phyloP scores from a whole-genome alignment of 768 basidiomycete species.

The Tylopilus vinaceipallidus region DNA sequence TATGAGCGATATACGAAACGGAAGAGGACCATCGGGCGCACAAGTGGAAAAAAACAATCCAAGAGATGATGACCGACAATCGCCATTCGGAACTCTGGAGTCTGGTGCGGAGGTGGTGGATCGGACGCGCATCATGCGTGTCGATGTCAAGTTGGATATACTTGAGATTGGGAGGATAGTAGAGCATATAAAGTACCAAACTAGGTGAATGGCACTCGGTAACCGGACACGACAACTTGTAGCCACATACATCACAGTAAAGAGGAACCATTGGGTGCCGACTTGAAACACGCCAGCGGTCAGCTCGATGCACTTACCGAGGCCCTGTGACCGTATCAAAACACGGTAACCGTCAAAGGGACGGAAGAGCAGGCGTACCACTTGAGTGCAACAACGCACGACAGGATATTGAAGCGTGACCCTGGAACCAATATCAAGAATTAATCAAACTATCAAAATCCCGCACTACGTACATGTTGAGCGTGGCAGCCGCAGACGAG shows the following conservation, averaged over 20 bases:
- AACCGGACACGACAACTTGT: background rate
- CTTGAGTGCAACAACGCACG: constrained; percentile 73
- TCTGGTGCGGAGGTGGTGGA: constrained; percentile 43
- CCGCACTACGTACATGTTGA: constrained; percentile 64
- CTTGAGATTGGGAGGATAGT: constrained; percentile 86
- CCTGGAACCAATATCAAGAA: constrained; percentile 39
- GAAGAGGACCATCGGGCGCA: constrained; percentile 36
- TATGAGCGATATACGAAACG: background rate
- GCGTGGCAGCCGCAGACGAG: constrained; percentile 75
- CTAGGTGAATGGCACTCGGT: constrained; percentile 37
- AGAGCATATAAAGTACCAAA: constrained; percentile 86
- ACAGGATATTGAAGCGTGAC: constrained; percentile 82
- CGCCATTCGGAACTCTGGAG: constrained; percentile 70
- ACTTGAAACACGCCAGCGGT: constrained; percentile 84
- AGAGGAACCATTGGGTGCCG: constrained; percentile 78
- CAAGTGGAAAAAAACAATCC: constrained; percentile 73
- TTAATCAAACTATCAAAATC: background rate
- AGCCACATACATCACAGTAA: constrained; percentile 73
- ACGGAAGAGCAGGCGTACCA: constrained; percentile 49
- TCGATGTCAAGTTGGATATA: constrained; percentile 49
- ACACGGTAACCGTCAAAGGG: background rate
- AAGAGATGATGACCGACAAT: constrained; percentile 71
- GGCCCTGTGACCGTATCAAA: constrained; percentile 43
- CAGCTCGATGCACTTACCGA: constrained; percentile 73
- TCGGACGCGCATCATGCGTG: constrained; percentile 40